Evolutionary conservation across 2,329 filamentous ascomycete genomes (phyloP).

Genomic region (Talaromyces sp.): DNA sequence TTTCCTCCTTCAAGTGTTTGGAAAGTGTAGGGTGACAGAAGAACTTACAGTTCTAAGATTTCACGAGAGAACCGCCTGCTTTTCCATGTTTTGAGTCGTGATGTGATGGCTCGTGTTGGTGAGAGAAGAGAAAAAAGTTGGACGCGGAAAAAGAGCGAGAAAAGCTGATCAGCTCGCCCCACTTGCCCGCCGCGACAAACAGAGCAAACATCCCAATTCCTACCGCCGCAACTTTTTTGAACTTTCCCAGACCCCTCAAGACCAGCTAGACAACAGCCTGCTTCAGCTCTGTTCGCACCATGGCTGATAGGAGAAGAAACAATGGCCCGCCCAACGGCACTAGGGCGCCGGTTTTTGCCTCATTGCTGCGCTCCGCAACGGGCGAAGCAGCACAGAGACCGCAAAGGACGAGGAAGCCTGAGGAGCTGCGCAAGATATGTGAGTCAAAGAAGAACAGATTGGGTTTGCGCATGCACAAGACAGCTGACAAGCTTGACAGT

Average conservation of each 20-base stretch:
- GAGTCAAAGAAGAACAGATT: slow-evolving; percentile 38
- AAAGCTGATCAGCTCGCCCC: slow-evolving; percentile 14
- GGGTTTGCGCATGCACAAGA: not conserved
- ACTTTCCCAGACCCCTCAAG: not conserved
- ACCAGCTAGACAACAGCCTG: not conserved
- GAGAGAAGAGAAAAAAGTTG: not conserved
- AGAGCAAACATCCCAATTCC: slow-evolving; percentile 28
- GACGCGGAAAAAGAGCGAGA: slow-evolving; percentile 13
- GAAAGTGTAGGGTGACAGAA: not conserved
- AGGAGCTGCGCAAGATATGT: slow-evolving; percentile 83
- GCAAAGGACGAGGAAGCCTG: slow-evolving; percentile 55
- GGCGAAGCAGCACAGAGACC: slow-evolving; percentile 47
- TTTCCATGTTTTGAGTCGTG: not conserved
- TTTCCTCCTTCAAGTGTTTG: slow-evolving; percentile 44
- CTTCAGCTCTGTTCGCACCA: slow-evolving; percentile 26
- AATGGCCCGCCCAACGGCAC: slow-evolving; percentile 82
- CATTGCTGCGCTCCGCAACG: slow-evolving; percentile 36
- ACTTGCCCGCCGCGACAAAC: slow-evolving; percentile 24
- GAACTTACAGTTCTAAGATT: slow-evolving; percentile 1
- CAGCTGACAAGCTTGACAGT: slow-evolving; percentile 46
- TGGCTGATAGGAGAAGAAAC: slow-evolving; percentile 82
- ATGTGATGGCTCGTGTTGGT: not conserved
- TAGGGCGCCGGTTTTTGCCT: slow-evolving; percentile 63
- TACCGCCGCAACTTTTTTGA: not conserved
- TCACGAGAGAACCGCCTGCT: not conserved